phyloP scores from a whole-genome alignment of 306 rosid genomes.

The Parietaria judaica region DNA sequence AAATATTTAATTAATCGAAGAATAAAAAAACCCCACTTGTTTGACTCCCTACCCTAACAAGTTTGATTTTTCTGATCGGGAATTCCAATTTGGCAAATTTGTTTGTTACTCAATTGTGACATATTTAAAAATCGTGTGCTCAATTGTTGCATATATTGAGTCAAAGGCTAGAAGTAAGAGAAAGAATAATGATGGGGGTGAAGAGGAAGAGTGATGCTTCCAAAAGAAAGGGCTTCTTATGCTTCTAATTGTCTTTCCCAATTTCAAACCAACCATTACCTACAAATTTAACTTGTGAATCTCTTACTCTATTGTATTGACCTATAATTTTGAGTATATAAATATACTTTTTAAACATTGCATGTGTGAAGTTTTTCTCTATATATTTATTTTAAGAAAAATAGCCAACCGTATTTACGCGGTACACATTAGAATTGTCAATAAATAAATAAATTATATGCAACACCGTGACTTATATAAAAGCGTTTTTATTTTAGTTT shows the following conservation, averaged over 20 bases:
- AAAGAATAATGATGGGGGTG: not conserved
- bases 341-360: not conserved
- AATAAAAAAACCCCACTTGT: not conserved
- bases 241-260: not conserved
- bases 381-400: no score
- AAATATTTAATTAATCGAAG: not conserved
- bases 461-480: no score
- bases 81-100: not conserved
- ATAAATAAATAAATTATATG: no score
- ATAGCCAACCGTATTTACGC: no score
- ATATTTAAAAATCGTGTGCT: not conserved
- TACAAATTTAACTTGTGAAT: not conserved
- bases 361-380: no score
- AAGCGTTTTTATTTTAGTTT: no score
- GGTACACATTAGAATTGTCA: no score
- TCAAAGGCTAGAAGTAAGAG: no score
- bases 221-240: not conserved
- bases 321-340: not conserved
- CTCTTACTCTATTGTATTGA: not conserved
- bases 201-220: not conserved
- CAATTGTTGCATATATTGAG: no score
- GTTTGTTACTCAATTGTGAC: not conserved
- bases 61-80: not conserved
- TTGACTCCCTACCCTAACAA: not conserved
- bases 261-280: not conserved